Percentiles rank a stretch among this genome's conserved stretches.
Evolutionary conservation across 805 yeast species (phyloP).

Genomic region (Hanseniaspora hatyaiensis): DNA sequence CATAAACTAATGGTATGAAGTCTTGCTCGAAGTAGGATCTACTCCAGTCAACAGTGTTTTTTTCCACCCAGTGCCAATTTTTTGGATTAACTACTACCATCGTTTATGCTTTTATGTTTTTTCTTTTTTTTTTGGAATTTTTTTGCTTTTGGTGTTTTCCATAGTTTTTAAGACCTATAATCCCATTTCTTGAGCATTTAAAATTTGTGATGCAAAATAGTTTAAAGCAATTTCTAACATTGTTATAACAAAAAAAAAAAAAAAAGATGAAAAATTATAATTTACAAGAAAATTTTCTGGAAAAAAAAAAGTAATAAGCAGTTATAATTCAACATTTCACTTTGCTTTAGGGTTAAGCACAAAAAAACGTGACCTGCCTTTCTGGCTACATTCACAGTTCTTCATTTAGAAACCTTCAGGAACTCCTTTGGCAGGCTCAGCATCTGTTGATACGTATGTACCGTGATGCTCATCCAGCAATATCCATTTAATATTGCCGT

Average conservation of each 20-base stretch:
- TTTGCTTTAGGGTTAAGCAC: too few species aligned
- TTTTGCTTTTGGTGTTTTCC: background rate
- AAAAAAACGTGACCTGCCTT: too few species aligned
- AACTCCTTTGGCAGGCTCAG: constrained; percentile 13
- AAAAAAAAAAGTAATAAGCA: too few species aligned
- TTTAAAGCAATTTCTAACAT: too few species aligned
- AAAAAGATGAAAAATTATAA: background rate
- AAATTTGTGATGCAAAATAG: too few species aligned
- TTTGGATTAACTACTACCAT: constrained; percentile 65
- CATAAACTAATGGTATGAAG: constrained; percentile 22
- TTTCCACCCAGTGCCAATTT: constrained; percentile 70
- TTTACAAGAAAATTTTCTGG: too few species aligned
- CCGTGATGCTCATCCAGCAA: background rate
- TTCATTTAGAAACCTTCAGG: constrained; percentile 13
- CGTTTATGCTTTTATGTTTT: background rate
- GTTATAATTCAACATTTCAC: too few species aligned
- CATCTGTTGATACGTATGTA: background rate
- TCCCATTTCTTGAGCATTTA: too few species aligned
- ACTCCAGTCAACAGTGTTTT: constrained; percentile 56
- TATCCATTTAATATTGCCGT: constrained; percentile 11
- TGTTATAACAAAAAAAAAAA: background rate
- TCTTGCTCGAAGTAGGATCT: constrained; percentile 38
- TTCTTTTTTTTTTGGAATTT: too few species aligned
- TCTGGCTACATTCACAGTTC: too few species aligned
- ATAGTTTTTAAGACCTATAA: too few species aligned